Conservation (phyloP, 2,329 filamentous ascomycete genomes). For the Colletotrichum sublineola region DNA sequence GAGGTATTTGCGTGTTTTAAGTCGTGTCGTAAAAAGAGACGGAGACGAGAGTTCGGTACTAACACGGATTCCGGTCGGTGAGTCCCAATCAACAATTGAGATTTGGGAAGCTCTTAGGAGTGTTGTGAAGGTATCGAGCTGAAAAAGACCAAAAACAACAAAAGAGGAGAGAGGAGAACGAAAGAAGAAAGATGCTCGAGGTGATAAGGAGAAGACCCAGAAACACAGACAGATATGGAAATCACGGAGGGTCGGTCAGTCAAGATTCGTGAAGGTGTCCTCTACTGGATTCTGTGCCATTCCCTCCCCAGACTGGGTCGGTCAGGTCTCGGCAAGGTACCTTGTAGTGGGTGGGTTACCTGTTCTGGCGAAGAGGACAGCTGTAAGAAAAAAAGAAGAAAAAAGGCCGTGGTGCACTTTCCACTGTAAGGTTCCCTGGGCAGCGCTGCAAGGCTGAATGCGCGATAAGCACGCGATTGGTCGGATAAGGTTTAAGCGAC, state of each 20-base stretch:
- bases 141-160: not conserved
- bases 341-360: slow-evolving; percentile 30
- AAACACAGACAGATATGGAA: slow-evolving; percentile 30
- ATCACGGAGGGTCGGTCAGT: slow-evolving; percentile 27
- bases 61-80: slow-evolving; percentile 20
- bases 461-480: slow-evolving; percentile 35
- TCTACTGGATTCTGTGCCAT: slow-evolving; percentile 38
- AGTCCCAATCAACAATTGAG: slow-evolving; percentile 29
- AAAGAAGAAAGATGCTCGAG: slow-evolving; percentile 19
- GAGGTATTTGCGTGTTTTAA: not conserved
- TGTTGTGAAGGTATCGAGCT: not conserved
- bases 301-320: slow-evolving; percentile 29
- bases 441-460: slow-evolving; percentile 34
- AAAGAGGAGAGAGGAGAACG: slow-evolving; percentile 11
- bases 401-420: slow-evolving; percentile 30
- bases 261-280: slow-evolving; percentile 40
- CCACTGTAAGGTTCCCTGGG: not conserved
- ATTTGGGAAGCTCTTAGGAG: slow-evolving; percentile 21
- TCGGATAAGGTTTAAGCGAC: slow-evolving; percentile 34
- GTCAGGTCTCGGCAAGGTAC: slow-evolving; percentile 29
- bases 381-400: slow-evolving; percentile 35
- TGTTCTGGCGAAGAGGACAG: slow-evolving; percentile 42
- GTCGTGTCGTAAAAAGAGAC: slow-evolving; percentile 23
- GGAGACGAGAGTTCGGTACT: slow-evolving; percentile 19
- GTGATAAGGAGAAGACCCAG: slow-evolving; percentile 11